phyloP scores from a whole-genome alignment of 2,329 filamentous ascomycete genomes.

The Talaromyces sp. region DNA sequence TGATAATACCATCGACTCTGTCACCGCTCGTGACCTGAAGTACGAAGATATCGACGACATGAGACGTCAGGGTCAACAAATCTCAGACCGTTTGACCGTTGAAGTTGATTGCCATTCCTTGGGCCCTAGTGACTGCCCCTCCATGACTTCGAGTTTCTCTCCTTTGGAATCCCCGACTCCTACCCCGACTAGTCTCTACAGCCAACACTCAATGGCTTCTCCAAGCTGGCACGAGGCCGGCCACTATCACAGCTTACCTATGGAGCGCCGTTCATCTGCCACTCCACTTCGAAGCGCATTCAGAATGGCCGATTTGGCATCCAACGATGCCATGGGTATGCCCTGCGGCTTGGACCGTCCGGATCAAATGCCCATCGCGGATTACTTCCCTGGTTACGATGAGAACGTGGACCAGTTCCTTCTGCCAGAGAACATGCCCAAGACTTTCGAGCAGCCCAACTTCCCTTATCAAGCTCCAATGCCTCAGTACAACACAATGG shows the following conservation, averaged over 20 bases:
- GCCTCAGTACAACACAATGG: conserved; percentile 40
- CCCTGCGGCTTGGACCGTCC: conserved; percentile 37
- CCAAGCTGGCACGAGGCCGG: conserved; percentile 40
- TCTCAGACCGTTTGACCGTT: conserved; percentile 41
- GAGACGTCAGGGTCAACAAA: conserved; percentile 40
- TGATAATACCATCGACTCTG: conserved; percentile 31
- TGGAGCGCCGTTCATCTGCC: conserved; percentile 29
- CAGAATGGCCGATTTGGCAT: conserved; percentile 38
- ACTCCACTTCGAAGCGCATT: conserved; percentile 41
- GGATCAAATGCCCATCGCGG: conserved; percentile 38
- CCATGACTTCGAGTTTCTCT: conserved; percentile 44
- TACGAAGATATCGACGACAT: conserved; percentile 39
- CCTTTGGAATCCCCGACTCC: conserved; percentile 44
- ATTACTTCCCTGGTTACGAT: conserved; percentile 42
- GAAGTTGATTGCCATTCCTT: conserved; percentile 43
- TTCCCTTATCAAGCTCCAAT: conserved; percentile 39
- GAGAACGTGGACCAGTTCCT: conserved; percentile 43
- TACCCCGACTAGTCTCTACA: conserved; percentile 43
- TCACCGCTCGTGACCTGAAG: conserved; percentile 31
- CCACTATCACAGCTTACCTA: conserved; percentile 32
- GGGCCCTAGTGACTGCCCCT: conserved; percentile 44
- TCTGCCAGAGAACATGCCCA: conserved; percentile 40
- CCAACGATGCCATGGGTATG: conserved; percentile 35
- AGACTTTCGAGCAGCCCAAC: conserved; percentile 36
- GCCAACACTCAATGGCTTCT: conserved; percentile 41